Evolutionary conservation across 169 alveolate species (phyloP).

Genomic region (Eimeria sp.): DNA sequence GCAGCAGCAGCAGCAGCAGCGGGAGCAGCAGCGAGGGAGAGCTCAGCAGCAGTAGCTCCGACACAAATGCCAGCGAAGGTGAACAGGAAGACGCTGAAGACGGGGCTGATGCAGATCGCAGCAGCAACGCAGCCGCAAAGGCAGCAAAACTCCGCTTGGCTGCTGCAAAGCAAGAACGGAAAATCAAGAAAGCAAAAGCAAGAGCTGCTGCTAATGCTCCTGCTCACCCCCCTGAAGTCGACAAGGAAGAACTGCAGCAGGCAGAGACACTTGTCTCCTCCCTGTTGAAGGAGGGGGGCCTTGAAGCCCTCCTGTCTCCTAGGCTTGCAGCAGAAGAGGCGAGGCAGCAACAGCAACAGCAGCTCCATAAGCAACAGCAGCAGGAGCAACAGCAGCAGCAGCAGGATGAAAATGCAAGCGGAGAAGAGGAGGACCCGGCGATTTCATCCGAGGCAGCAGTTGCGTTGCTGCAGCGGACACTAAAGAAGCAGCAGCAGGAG

Average conservation of each 20-base stretch:
- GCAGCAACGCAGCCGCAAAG: not conserved
- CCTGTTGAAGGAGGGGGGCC: not conserved
- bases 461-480: not conserved
- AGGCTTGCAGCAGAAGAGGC: not conserved
- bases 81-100: not conserved
- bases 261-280: conserved; percentile 42
- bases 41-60: conserved; percentile 9
- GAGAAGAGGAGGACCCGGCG: not conserved
- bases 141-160: conserved; percentile 46
- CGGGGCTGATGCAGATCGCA: not conserved
- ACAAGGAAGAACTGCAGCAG: conserved; percentile 18
- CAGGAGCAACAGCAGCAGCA: conserved; percentile 41
- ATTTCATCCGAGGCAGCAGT: conserved; percentile 23
- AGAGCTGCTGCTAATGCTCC: conserved; percentile 22
- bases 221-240: not conserved
- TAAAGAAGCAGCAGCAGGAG: not conserved
- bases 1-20: conserved; percentile 24
- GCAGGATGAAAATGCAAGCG: not conserved
- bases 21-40: conserved; percentile 45
- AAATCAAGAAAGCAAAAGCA: not conserved
- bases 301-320: not conserved
- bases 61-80: not conserved
- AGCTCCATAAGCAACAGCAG: conserved; percentile 43
- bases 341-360: not conserved
- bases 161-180: not conserved